Conservation (phyloP, 108 stramenopile genomes). For the Discostella pseudostelligera region DNA sequence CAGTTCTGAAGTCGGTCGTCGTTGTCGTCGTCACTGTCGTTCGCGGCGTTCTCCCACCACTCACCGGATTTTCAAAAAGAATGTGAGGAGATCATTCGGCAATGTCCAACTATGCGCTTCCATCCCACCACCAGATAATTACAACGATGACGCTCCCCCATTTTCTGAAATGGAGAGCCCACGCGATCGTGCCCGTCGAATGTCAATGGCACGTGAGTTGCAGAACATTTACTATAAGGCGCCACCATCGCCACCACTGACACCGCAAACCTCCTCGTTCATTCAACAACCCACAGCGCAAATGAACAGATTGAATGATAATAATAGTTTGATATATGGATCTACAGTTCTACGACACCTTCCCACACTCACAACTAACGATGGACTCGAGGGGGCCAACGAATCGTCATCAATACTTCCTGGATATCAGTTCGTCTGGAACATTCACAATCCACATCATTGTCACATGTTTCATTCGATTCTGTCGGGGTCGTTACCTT, state of each 20-base stretch:
- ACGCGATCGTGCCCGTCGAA: conserved; percentile 19
- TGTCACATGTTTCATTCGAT: conserved; percentile 63
- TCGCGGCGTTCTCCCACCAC: neutral
- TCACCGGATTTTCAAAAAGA: neutral
- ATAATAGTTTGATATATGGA: conserved; percentile 6
- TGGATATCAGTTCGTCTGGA: conserved; percentile 60
- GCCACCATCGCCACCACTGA: neutral
- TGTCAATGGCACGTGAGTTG: conserved; percentile 38
- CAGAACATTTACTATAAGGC: conserved; percentile 34
- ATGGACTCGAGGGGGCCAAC: conserved; percentile 8
- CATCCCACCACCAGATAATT: conserved; percentile 9
- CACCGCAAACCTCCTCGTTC: too few relatives aligned
- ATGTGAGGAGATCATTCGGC: neutral
- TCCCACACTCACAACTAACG: conserved; percentile 13
- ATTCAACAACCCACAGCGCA: neutral
- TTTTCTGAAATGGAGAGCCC: conserved; percentile 30
- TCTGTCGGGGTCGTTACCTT: conserved; percentile 34
- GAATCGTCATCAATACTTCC: conserved; percentile 34
- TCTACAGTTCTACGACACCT: conserved; percentile 9
- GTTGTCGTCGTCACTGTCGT: neutral
- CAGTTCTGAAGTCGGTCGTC: too few relatives aligned
- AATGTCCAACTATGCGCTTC: neutral
- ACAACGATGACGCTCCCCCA: conserved; percentile 32
- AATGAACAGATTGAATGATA: neutral
- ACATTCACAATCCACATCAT: conserved; percentile 57